Evolutionary conservation across 2,329 filamentous ascomycete species (phyloP).

Genomic region (Colletotrichum cuscutae): DNA sequence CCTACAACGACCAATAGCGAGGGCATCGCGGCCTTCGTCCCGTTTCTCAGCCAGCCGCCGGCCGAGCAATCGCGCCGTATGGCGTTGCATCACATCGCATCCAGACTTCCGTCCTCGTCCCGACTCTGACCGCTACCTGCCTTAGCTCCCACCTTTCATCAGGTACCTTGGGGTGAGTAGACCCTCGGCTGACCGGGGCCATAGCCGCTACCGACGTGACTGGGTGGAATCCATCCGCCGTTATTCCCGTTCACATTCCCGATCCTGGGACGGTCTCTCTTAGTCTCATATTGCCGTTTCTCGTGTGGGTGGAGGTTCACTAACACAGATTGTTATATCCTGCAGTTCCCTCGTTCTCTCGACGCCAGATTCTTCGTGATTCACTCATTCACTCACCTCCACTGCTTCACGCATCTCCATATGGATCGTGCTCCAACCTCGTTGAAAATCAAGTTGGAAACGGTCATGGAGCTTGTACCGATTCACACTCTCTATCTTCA

Average conservation of each 20-base stretch:
- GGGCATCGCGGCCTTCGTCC: neutral
- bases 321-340: slow-evolving; percentile 15
- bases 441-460: neutral
- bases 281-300: neutral
- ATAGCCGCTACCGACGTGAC: neutral
- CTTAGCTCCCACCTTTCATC: neutral
- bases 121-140: neutral
- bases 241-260: slow-evolving; percentile 32
- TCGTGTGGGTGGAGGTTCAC: neutral
- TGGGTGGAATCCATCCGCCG: neutral
- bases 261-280: slow-evolving; percentile 11
- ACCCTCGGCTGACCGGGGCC: slow-evolving; percentile 7
- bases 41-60: neutral
- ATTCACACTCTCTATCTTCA: neutral
- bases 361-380: neutral
- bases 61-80: neutral
- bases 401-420: neutral
- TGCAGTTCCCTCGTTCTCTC: slow-evolving; percentile 12
- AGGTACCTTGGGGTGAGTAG: neutral
- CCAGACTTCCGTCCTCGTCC: slow-evolving; percentile 1
- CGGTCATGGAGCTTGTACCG: slow-evolving; percentile 12
- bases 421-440: neutral
- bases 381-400: slow-evolving; percentile 2
- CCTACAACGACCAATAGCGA: neutral
- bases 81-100: neutral